Percentiles rank a stretch among this genome's conserved stretches.
phyloP scores from a whole-genome alignment of 352 stramenopile species.

The Globisporangium spiculum region DNA sequence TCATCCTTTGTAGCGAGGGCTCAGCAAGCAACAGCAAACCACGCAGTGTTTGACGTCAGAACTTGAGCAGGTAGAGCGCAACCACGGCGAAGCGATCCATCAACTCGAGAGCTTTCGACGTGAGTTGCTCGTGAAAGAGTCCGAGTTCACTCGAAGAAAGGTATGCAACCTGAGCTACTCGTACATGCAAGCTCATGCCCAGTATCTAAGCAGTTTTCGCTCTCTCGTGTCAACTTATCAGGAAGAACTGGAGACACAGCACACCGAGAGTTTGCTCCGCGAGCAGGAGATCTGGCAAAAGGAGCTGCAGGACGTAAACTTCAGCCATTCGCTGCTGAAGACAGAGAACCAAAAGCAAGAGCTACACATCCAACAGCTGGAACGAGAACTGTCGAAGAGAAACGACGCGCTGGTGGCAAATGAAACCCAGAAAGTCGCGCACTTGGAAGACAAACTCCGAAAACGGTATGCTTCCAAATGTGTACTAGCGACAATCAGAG shows the following conservation, averaged over 20 bases:
- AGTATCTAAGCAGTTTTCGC: too few relatives aligned
- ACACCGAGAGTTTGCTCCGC: conserved; percentile 29
- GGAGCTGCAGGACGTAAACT: conserved; percentile 49
- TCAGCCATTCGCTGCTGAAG: conserved; percentile 48
- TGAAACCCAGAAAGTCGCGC: conserved; percentile 42
- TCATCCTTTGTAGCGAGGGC: conserved; percentile 15
- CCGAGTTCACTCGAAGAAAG: conserved; percentile 27
- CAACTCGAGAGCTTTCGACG: conserved; percentile 42
- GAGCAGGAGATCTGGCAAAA: conserved; percentile 60
- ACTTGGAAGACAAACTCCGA: conserved; percentile 37
- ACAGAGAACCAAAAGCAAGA: conserved; percentile 60
- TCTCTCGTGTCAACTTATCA: too few relatives aligned
- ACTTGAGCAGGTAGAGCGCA: conserved; percentile 26
- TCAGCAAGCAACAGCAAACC: conserved; percentile 18
- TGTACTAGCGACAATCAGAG: background rate
- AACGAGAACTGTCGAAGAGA: conserved; percentile 54
- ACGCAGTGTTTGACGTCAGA: conserved; percentile 21
- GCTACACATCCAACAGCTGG: conserved; percentile 50
- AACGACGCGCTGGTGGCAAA: conserved; percentile 37
- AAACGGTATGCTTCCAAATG: conserved; percentile 28
- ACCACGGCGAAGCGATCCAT: conserved; percentile 27
- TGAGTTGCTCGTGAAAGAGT: conserved; percentile 30
- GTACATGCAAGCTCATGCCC: too few relatives aligned
- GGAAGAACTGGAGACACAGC: conserved; percentile 31
- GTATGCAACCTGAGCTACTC: conserved; percentile 1